phyloP scores from a whole-genome alignment of 2,329 filamentous ascomycete genomes.

The Stemphylium lycopersici region DNA sequence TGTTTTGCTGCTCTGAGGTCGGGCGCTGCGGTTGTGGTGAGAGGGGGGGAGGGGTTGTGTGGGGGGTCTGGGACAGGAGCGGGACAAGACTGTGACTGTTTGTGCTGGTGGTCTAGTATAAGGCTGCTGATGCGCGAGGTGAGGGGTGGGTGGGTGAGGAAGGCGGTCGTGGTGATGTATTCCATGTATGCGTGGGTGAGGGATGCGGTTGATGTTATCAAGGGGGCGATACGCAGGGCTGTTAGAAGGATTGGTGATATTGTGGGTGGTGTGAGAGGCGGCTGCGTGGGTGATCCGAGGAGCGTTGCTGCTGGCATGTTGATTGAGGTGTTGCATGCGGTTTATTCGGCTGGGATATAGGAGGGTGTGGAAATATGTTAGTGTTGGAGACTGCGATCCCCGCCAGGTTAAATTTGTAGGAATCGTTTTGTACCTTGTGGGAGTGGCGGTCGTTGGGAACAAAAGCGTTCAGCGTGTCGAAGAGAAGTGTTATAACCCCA shows the following conservation, averaged over 20 bases:
- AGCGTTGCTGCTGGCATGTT: not conserved
- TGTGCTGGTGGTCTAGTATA: not conserved
- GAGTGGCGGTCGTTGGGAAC: too few species aligned
- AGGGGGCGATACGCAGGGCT: conserved; percentile 29
- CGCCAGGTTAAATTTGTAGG: too few species aligned
- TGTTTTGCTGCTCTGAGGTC: not conserved
- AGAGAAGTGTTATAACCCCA: too few species aligned
- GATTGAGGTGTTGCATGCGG: not conserved
- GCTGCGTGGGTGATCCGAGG: not conserved
- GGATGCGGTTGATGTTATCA: conserved; percentile 30
- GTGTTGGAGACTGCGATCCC: too few species aligned
- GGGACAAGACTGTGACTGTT: too few species aligned
- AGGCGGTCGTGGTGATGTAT: conserved; percentile 28
- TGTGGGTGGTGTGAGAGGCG: not conserved
- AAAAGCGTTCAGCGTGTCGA: too few species aligned
- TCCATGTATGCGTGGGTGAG: conserved; percentile 39
- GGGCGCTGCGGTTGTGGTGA: too few species aligned
- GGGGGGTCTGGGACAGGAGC: too few species aligned
- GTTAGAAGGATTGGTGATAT: conserved; percentile 7
- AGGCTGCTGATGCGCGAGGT: not conserved
- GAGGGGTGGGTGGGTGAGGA: conserved; percentile 19
- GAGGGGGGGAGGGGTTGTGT: not conserved
- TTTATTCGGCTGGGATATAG: too few species aligned
- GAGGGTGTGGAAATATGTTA: too few species aligned
- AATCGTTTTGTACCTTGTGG: too few species aligned